Percentiles rank a stretch among this genome's conserved stretches.
These are phyloP conservation scores for Microstegium vimineum DNA, from an alignment of 176 grass and related monocot genomes.

Conservation along the genomic window DNA sequence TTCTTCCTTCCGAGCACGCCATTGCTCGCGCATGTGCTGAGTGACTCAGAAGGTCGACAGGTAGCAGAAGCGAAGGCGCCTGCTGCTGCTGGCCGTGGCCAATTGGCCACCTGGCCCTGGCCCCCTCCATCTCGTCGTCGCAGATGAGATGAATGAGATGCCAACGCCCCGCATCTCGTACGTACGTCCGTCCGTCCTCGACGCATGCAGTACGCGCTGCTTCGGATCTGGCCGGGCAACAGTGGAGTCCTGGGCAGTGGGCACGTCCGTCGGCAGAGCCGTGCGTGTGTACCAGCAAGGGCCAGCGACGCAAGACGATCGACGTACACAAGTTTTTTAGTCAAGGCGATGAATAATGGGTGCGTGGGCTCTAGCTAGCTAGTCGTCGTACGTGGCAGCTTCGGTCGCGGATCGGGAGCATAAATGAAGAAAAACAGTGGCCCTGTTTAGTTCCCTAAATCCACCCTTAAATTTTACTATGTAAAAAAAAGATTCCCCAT, in stretches of 20 bases:
- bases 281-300: background rate
- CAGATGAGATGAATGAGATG: background rate
- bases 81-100: background rate
- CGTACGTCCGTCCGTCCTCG: background rate
- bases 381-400: background rate
- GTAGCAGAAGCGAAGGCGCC: background rate
- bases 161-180: background rate
- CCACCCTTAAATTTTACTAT: too few relatives aligned
- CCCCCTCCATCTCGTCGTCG: background rate
- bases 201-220: background rate
- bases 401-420: background rate
- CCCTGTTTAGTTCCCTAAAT: too few relatives aligned
- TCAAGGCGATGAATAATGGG: background rate
- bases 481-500: too few relatives aligned
- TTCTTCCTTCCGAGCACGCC: conserved; percentile 32
- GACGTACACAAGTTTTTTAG: background rate
- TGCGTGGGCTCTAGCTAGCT: too few relatives aligned
- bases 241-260: too few relatives aligned
- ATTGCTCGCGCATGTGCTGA: conserved; percentile 15
- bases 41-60: background rate
- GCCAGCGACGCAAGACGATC: background rate
- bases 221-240: too few relatives aligned
- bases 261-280: too few relatives aligned
- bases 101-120: background rate
- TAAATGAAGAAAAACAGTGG: too few relatives aligned